phyloP scores from a whole-genome alignment of 805 yeast species.

The Wickerhamomyces sydowiorum region DNA sequence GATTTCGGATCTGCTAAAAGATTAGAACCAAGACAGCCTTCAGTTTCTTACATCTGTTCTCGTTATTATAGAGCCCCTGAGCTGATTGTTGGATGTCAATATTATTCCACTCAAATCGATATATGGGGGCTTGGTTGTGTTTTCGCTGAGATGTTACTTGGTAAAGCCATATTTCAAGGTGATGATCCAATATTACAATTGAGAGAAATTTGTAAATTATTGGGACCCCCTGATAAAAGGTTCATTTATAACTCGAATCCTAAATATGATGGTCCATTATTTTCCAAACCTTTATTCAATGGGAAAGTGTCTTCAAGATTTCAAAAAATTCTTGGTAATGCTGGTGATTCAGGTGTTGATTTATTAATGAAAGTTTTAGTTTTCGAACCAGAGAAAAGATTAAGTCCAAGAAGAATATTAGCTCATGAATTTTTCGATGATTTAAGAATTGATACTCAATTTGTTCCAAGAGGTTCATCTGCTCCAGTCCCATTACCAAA shows the following conservation, averaged over 20 bases:
- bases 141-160: slow-evolving; percentile 87
- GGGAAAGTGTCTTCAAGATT: slow-evolving; percentile 53
- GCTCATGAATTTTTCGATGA: slow-evolving; percentile 89
- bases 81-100: slow-evolving; percentile 82
- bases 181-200: slow-evolving; percentile 83
- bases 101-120: slow-evolving; percentile 87
- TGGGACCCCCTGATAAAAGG: slow-evolving; percentile 81
- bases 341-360: slow-evolving; percentile 84
- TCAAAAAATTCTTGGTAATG: slow-evolving; percentile 63
- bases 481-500: slow-evolving; percentile 36
- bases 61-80: slow-evolving; percentile 97
- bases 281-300: slow-evolving; percentile 55
- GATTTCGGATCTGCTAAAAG: slow-evolving; percentile 85
- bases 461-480: slow-evolving; percentile 52
- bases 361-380: slow-evolving; percentile 75
- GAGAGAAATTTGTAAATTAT: slow-evolving; percentile 80
- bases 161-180: slow-evolving; percentile 94
- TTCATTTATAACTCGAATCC: slow-evolving; percentile 74
- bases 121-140: slow-evolving; percentile 99
- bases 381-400: slow-evolving; percentile 83
- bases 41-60: slow-evolving; percentile 92
- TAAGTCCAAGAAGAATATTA: slow-evolving; percentile 75
- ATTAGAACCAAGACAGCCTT: slow-evolving; percentile 73
- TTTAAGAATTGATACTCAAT: slow-evolving; percentile 50
- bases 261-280: slow-evolving; percentile 69